Percentiles rank a stretch among this genome's conserved stretches.
phyloP scores from a whole-genome alignment of 805 yeast species.

The Candida qinlingensis region DNA sequence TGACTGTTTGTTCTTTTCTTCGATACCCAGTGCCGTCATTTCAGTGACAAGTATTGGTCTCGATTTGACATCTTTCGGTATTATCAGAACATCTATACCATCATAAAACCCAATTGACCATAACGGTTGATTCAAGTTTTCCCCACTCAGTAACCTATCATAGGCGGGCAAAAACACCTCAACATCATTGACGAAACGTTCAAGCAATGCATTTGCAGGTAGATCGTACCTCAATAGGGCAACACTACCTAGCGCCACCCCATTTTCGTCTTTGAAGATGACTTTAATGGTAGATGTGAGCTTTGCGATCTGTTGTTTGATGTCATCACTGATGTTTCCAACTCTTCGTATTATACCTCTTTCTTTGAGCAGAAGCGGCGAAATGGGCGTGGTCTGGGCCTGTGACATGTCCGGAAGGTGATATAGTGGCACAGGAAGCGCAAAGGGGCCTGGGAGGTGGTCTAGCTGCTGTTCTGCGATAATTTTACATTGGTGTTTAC shows the following conservation, averaged over 20 bases:
- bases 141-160: not conserved
- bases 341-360: not conserved
- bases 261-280: not conserved
- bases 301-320: conserved; percentile 1
- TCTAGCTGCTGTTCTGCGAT: too few species aligned
- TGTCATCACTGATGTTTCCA: not conserved
- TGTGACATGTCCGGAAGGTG: too few species aligned
- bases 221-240: not conserved
- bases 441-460: too few species aligned
- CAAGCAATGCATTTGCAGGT: not conserved
- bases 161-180: too few species aligned
- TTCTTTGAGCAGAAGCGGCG: too few species aligned
- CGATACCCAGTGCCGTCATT: too few species aligned
- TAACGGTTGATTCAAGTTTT: not conserved
- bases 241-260: not conserved
- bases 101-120: conserved; percentile 2
- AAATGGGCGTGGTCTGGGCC: too few species aligned
- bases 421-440: too few species aligned
- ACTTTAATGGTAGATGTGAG: not conserved
- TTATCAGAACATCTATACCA: not conserved
- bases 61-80: not conserved
- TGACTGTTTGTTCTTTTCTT: not conserved
- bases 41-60: too few species aligned
- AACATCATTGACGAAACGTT: too few species aligned
- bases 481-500: too few species aligned